Base-by-base conservation (phyloP, 805 yeast species). In the Metschnikowia kunwiensis region DNA sequence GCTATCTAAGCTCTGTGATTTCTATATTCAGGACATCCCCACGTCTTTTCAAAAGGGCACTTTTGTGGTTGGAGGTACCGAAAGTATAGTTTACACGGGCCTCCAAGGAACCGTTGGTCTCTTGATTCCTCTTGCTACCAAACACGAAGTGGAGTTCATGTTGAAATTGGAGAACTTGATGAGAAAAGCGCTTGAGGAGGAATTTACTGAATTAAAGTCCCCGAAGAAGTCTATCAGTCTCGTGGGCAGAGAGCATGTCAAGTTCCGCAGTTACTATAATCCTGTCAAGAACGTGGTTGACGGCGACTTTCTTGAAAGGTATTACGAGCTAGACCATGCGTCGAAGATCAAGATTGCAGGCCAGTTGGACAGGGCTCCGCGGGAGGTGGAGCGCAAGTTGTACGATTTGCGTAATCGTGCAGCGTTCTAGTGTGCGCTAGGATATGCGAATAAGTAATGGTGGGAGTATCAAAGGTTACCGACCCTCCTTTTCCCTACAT, bases 241-340 rank as follows among this genome's bases (percentile, higher is more conserved):
- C n/a, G 67, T 80, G 3, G 91, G 82, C 0, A 69, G 93, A 38
- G 83, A 82, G 44, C 85, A 80, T 39, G 41, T 75, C 44, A 74
- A 73, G 38, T 89, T 72, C 55, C 63, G 97, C 37, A 73, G 97
- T 34, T 83, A 82, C 52, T 87, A 86, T 55, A 78, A 77, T n/a
- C 96, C 97, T 0, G 75, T 72, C 2, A 81, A 79, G 44, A 73
- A 77, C 32, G 79, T 84, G 2, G 71, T 93, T 26, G 97, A 93
- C 60, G 98, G 98, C 7, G 97, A 93, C 54, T 64, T 86, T 11
- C 66, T 91, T 31, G 96, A 87, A 50, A 55, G 60, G 27, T 85
- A 66, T 50, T 59, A 53, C 31, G 51, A 56, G 7, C 54, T 75
- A 14, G 50, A 53, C 10, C 54, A 57, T 1, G 48, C 61, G 1